Percentiles rank a stretch among this genome's conserved stretches.
These are phyloP conservation scores for Paecilomyces variotii DNA, from an alignment of 2,329 filamentous ascomycete genomes.

Conservation along the genomic window DNA sequence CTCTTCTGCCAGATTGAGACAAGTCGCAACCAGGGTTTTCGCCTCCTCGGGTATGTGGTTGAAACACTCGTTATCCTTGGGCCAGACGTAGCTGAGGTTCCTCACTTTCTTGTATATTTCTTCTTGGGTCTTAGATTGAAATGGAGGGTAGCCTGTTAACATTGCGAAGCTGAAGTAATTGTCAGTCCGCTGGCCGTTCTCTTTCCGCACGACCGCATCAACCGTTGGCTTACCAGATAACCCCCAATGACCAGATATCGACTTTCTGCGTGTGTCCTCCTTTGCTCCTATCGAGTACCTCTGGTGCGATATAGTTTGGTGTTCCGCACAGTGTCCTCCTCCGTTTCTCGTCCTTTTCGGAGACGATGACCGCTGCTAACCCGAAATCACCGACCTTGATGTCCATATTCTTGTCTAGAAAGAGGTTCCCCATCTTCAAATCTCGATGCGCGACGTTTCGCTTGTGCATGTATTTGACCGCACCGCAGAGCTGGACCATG, in stretches of 20 bases:
- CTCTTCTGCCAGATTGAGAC: conserved; percentile 41
- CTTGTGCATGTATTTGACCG: conserved; percentile 95
- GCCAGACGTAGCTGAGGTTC: conserved; percentile 42
- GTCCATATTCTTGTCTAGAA: conserved; percentile 90
- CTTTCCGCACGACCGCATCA: neutral
- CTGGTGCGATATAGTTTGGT: conserved; percentile 95
- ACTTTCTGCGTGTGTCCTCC: conserved; percentile 97
- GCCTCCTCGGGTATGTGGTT: conserved; percentile 44
- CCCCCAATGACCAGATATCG: conserved; percentile 95
- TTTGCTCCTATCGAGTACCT: conserved; percentile 88
- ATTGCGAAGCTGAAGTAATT: conserved; percentile 66
- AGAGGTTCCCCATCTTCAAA: conserved; percentile 96
- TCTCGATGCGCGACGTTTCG: conserved; percentile 95
- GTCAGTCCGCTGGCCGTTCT: conserved; percentile 10
- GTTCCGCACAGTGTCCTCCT: conserved; percentile 93
- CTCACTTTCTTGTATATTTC: conserved; percentile 45
- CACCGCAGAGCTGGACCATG: conserved; percentile 88
- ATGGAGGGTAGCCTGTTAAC: conserved; percentile 91
- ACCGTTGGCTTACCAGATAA: conserved; percentile 70
- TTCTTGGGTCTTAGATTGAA: conserved; percentile 64
- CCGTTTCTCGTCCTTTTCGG: conserved; percentile 77
- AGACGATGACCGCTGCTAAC: conserved; percentile 81
- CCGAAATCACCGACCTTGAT: conserved; percentile 98
- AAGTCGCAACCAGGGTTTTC: conserved; percentile 40
- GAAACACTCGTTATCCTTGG: conserved; percentile 33